A percentile compares a stretch with the other conserved stretches of the same genome.
phyloP scores from a whole-genome alignment of 2,329 filamentous ascomycete genomes.

The Escovopsis sp. region DNA sequence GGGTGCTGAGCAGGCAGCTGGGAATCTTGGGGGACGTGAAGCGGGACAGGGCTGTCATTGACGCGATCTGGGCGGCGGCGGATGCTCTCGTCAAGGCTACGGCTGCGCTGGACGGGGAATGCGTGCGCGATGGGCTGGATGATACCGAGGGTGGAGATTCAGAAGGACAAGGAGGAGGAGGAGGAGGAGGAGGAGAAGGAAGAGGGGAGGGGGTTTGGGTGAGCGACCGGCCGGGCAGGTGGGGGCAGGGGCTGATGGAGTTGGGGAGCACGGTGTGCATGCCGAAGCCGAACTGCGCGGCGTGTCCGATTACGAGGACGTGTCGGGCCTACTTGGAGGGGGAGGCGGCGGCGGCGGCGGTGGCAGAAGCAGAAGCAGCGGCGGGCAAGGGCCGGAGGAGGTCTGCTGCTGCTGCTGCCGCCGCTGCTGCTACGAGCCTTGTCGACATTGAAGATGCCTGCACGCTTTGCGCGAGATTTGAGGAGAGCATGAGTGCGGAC shows the following conservation, averaged over 20 bases:
- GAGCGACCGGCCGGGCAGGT: slow-evolving; percentile 40
- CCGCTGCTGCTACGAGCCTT: no score
- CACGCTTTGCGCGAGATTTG: slow-evolving; percentile 31
- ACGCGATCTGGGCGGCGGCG: slow-evolving; percentile 43
- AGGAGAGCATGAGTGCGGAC: slow-evolving; percentile 18
- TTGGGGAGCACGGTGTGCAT: slow-evolving; percentile 48
- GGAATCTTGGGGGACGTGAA: slow-evolving; percentile 43
- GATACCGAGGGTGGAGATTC: slow-evolving; percentile 5
- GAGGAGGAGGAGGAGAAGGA: background rate
- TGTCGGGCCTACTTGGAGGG: slow-evolving; percentile 39
- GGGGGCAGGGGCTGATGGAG: slow-evolving; percentile 54
- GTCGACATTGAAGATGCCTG: slow-evolving; percentile 38
- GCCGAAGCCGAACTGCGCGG: slow-evolving; percentile 40
- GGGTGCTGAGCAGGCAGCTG: slow-evolving; percentile 46
- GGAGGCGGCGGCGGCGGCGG: slow-evolving; percentile 14
- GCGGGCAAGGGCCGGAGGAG: slow-evolving; percentile 1
- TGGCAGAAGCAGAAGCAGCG: no score
- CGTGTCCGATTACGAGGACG: slow-evolving; percentile 35
- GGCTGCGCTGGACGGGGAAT: slow-evolving; percentile 22
- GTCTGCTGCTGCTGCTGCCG: no score
- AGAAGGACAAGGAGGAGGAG: no score
- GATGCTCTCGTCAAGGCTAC: slow-evolving; percentile 38
- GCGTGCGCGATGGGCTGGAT: no score
- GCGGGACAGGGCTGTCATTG: slow-evolving; percentile 35
- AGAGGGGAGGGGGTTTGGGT: slow-evolving; percentile 11